A percentile compares a stretch with the other conserved stretches of the same genome.
Conservation (phyloP, 2,329 filamentous ascomycete species). For the Helicocarpus griseus region DNA sequence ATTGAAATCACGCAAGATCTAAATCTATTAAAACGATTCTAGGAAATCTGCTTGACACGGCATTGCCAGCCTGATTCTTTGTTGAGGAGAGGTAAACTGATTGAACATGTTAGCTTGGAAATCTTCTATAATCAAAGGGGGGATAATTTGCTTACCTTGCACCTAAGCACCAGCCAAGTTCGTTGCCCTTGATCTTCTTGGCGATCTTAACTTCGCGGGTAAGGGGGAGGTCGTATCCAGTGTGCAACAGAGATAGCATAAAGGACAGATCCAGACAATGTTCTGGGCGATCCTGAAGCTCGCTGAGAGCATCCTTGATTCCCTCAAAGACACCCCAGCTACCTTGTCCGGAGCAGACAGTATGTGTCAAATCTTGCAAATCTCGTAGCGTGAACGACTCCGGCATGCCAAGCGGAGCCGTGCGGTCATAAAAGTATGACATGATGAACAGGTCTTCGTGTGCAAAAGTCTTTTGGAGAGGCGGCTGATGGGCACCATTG, state of each 20-base stretch:
- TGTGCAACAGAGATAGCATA: constrained; percentile 86
- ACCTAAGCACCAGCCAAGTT: constrained; percentile 94
- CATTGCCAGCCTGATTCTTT: constrained; percentile 83
- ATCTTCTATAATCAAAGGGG: background rate
- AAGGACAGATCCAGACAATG: constrained; percentile 94
- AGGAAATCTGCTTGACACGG: constrained; percentile 67
- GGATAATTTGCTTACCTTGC: constrained; percentile 74
- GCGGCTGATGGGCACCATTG: constrained; percentile 92
- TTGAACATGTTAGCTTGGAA: constrained; percentile 1
- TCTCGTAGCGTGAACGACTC: constrained; percentile 89
- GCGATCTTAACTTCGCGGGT: constrained; percentile 94
- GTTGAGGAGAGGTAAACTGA: constrained; percentile 71
- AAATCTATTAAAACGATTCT: constrained; percentile 19
- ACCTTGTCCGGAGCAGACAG: constrained; percentile 70
- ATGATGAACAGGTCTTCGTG: constrained; percentile 91
- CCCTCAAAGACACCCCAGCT: constrained; percentile 73
- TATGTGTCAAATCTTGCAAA: constrained; percentile 72
- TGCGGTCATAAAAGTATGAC: constrained; percentile 97
- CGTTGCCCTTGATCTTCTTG: constrained; percentile 97
- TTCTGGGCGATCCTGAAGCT: constrained; percentile 74
- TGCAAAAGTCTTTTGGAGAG: constrained; percentile 82
- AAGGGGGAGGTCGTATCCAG: constrained; percentile 95
- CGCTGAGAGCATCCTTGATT: constrained; percentile 66
- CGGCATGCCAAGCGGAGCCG: constrained; percentile 91
- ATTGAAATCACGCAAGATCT: constrained; percentile 1